A percentile compares a stretch with the other conserved stretches of the same genome.
Conservation (phyloP, 305 asterid species). For the Fraxinus ornus region DNA sequence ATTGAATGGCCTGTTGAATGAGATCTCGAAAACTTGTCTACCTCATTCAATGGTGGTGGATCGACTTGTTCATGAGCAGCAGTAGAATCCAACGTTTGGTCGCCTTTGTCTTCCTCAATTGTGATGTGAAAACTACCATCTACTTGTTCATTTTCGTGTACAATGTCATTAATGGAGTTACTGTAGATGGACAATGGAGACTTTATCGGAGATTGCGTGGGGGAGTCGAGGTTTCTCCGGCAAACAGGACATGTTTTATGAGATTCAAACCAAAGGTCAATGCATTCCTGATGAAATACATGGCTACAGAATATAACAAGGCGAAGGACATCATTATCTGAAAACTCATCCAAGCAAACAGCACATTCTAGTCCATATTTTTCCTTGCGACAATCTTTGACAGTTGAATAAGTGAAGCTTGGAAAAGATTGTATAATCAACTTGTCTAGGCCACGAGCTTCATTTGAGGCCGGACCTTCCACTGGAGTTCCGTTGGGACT, state of each 20-base stretch:
- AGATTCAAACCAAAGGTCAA: conserved; percentile 81
- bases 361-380: conserved; percentile 82
- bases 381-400: conserved; percentile 61
- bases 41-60: not conserved
- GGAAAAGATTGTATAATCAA: conserved; percentile 58
- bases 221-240: conserved; percentile 48
- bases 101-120: conserved; percentile 37
- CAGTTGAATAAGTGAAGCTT: conserved; percentile 59
- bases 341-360: conserved; percentile 71
- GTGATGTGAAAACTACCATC: conserved; percentile 38
- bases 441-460: conserved; percentile 56
- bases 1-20: conserved; percentile 86
- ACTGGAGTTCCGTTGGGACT: conserved; percentile 30
- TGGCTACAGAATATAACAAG: conserved; percentile 69
- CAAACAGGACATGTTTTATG: conserved; percentile 89
- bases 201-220: conserved; percentile 37
- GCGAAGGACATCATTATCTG: conserved; percentile 54
- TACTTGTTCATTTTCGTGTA: conserved; percentile 17
- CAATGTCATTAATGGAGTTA: conserved; percentile 11
- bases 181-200: conserved; percentile 11
- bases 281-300: conserved; percentile 81
- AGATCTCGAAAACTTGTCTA: conserved; percentile 50
- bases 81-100: conserved; percentile 12
- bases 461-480: conserved; percentile 15
- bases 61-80: not conserved